Conservation (phyloP, 495 filamentous ascomycete species). For the Penicilliopsis zonata region DNA sequence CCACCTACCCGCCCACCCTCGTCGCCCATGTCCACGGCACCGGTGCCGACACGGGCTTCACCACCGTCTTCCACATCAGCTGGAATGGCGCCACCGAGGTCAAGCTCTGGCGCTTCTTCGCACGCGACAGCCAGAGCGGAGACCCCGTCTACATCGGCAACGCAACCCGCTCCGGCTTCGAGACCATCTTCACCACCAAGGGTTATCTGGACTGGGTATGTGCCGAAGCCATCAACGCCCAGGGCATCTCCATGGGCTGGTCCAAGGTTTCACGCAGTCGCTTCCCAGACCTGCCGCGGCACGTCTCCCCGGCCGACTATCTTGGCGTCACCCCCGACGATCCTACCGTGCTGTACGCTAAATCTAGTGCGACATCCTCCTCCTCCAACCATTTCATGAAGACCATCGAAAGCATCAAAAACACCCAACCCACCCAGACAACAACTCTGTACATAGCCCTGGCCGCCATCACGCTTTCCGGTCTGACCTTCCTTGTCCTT, state of each 20-base stretch:
- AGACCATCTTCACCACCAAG: slow-evolving; percentile 18
- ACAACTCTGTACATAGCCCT: too few species aligned
- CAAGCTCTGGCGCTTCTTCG: slow-evolving; percentile 22
- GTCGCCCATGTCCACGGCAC: slow-evolving; percentile 16
- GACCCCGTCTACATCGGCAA: slow-evolving; percentile 6
- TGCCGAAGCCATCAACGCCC: slow-evolving; percentile 35
- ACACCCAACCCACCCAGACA: too few species aligned
- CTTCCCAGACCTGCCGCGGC: too few species aligned
- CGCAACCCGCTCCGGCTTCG: slow-evolving; percentile 14
- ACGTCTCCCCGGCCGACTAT: too few species aligned
- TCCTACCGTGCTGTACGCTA: too few species aligned
- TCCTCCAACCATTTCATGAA: too few species aligned
- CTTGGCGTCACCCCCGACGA: too few species aligned
- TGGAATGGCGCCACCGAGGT: slow-evolving; percentile 38
- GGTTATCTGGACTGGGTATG: slow-evolving; percentile 25
- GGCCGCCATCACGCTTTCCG: too few species aligned
- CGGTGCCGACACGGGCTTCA: slow-evolving; percentile 15
- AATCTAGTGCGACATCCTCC: too few species aligned
- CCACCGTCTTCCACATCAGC: slow-evolving; percentile 24
- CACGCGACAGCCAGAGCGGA: slow-evolving; percentile 2
- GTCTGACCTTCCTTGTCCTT: too few species aligned
- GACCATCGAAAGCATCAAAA: too few species aligned
- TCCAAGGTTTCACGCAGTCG: slow-evolving; percentile 18
- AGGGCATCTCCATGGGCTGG: slow-evolving; percentile 11
- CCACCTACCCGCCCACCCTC: slow-evolving; percentile 14